phyloP scores from a whole-genome alignment of 441 rosid genomes.

The Aleurites moluccanus region DNA sequence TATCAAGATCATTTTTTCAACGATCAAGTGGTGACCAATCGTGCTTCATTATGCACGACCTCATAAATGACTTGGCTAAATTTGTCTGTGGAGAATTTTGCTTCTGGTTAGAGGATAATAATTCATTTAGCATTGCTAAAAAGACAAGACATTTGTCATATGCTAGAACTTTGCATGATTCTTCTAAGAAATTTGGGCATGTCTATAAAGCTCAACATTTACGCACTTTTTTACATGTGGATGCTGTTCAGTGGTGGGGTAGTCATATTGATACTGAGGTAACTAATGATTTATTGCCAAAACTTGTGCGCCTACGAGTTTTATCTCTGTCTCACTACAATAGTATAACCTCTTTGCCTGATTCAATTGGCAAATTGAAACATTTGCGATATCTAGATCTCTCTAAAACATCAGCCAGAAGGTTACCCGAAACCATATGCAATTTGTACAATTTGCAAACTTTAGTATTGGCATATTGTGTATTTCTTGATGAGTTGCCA shows the following conservation, averaged over 20 bases:
- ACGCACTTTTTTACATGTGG: slow-evolving; percentile 35
- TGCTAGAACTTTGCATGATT: slow-evolving; percentile 10
- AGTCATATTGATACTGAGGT: slow-evolving; percentile 24
- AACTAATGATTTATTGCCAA: slow-evolving; percentile 15
- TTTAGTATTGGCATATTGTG: slow-evolving; percentile 28
- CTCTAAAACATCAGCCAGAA: slow-evolving; percentile 26
- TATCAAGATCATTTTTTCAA: slow-evolving; percentile 10
- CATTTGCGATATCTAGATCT: slow-evolving; percentile 37
- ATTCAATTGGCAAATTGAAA: slow-evolving; percentile 34
- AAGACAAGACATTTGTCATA: slow-evolving; percentile 30
- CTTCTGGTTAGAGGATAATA: slow-evolving; percentile 9
- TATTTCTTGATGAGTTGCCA: slow-evolving; percentile 31
- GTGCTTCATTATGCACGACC: slow-evolving; percentile 11
- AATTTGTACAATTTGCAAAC: slow-evolving; percentile 33
- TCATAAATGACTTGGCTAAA: slow-evolving; percentile 13
- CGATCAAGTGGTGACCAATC: neutral
- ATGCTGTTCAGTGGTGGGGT: slow-evolving; percentile 17
- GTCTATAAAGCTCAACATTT: slow-evolving; percentile 21
- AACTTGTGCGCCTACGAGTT: slow-evolving; percentile 26
- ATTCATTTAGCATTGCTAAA: neutral
- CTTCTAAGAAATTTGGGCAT: slow-evolving; percentile 19
- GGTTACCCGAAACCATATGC: slow-evolving; percentile 31
- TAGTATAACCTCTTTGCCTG: slow-evolving; percentile 6
- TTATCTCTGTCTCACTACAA: slow-evolving; percentile 28
- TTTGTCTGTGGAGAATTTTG: neutral